Evolutionary conservation across 768 basidiomycete species (phyloP), one percentile per base, ranked within the genome.

Genomic region (Daedaleopsis sinensis): DNA sequence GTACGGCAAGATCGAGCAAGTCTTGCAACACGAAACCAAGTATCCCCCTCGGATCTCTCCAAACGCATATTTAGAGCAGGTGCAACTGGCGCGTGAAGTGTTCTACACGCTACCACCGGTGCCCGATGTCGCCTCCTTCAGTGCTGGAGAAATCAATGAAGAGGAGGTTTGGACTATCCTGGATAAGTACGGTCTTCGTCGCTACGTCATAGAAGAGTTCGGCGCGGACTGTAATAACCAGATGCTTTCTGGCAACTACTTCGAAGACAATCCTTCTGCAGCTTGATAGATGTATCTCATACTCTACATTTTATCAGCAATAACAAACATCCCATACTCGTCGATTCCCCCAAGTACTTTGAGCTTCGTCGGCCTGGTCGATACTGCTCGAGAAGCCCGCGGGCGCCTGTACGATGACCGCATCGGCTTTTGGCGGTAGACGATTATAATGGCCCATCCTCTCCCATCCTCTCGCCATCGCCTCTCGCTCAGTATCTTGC

Each of bases 1-100:
- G 65, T 75, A 94, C 70, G 85, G 86, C 5, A 80, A 83, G 8
- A 94, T 96, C 65, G 93, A 94, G 72, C 74, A 78, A 7, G 78
- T 94, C 36, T 73, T 95, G 19, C 77, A 82, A 62, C 68, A 70
- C 16, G 81, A 82, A 66, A 60, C 55, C 32, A 84, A 80, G 69
- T 88, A 81, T 67, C 75, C 78, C 2, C 86, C 84, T 1, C 80
- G 79, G 18, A 59, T 82, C 12, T 73, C 84, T 1, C 61, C 68
- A 13, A 70, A 78, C 1, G 79, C 75, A 12, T 94, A 94, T 68
- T 73, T 94, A 3, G 78, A 79, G 2, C 85, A 91, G 67, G 82
- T 94, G 4, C 77, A 76, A 49, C 67, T 78, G 4, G 93, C 89
- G 2, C 79, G 93, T 1, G 66, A 74, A 19, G 83, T 91, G 12